A percentile compares a stretch with the other conserved stretches of the same genome.
Conservation (phyloP, 805 yeast species). For the Saccharomycopsis babjevae region DNA sequence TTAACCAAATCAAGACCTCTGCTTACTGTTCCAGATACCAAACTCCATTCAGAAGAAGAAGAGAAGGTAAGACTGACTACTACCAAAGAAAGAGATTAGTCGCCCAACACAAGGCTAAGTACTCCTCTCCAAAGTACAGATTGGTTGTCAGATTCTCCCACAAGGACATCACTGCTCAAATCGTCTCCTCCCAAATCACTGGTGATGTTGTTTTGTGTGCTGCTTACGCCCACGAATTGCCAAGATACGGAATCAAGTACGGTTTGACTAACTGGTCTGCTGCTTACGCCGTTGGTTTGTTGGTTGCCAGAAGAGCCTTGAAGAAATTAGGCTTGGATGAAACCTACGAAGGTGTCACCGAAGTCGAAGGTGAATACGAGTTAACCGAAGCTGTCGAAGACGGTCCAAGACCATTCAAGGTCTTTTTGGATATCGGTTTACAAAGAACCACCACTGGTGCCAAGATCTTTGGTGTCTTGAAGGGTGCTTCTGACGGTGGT, state of each 20-base stretch:
- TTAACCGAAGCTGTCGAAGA: conserved; percentile 99
- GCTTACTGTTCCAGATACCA: conserved; percentile 99
- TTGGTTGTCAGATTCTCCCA: conserved; percentile 99
- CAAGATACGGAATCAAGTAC: conserved; percentile 92
- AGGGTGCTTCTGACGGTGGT: conserved; percentile 99
- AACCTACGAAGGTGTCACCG: conserved; percentile 97
- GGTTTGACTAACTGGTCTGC: conserved; percentile 99
- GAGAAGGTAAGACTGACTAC: conserved; percentile 99
- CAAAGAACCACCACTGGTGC: conserved; percentile 99
- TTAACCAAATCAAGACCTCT: conserved; percentile 58
- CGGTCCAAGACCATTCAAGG: conserved; percentile 99
- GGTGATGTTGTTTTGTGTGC: conserved; percentile 95
- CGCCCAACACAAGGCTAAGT: conserved; percentile 99
- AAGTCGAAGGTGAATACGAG: conserved; percentile 98
- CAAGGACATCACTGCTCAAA: conserved; percentile 98
- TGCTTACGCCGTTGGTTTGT: conserved; percentile 97
- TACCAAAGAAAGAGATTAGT: conserved; percentile 99
- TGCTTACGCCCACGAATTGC: conserved; percentile 98
- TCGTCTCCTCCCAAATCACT: conserved; percentile 89
- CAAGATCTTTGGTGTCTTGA: conserved; percentile 96
- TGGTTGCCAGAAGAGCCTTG: conserved; percentile 98
- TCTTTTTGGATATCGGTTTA: conserved; percentile 97
- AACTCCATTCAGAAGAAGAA: conserved; percentile 99
- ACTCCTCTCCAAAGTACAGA: conserved; percentile 99
- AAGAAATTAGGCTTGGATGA: conserved; percentile 97